A percentile compares a stretch with the other conserved stretches of the same genome.
Evolutionary conservation across 768 basidiomycete genomes (phyloP).

Genomic region (Tulasnella sp.): DNA sequence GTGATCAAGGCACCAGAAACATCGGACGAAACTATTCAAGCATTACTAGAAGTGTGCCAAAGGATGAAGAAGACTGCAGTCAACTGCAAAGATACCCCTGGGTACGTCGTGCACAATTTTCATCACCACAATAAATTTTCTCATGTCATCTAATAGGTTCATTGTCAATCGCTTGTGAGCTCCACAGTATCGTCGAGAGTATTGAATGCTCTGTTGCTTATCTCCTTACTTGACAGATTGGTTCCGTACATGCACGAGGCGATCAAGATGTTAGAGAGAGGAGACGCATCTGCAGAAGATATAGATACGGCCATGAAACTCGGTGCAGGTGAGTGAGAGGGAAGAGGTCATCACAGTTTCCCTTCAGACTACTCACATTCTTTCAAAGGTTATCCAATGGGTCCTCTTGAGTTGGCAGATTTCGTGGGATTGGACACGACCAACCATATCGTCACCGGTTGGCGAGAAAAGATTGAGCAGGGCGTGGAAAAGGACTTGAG

Average conservation of each 20-base stretch:
- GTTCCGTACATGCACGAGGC: slow-evolving; percentile 34
- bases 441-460: slow-evolving; percentile 27
- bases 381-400: slow-evolving; percentile 22
- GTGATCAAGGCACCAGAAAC: slow-evolving; percentile 29
- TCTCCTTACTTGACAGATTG: slow-evolving; percentile 17
- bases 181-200: not conserved
- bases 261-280: slow-evolving; percentile 32
- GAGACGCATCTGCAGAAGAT: slow-evolving; percentile 31
- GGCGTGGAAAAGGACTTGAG: slow-evolving; percentile 19
- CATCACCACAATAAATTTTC: not conserved
- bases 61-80: slow-evolving; percentile 31
- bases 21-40: slow-evolving; percentile 24
- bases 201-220: not conserved
- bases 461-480: slow-evolving; percentile 27
- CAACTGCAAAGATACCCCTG: slow-evolving; percentile 32
- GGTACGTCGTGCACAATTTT: slow-evolving; percentile 18
- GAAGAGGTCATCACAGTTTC: slow-evolving; percentile 8
- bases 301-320: slow-evolving; percentile 35
- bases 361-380: not conserved
- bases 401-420: slow-evolving; percentile 26
- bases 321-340: slow-evolving; percentile 28
- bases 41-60: slow-evolving; percentile 26
- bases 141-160: slow-evolving; percentile 22
- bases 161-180: slow-evolving; percentile 29
- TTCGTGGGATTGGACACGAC: slow-evolving; percentile 31